Conservation (phyloP, 2,329 filamentous ascomycete genomes). For the Scedosporium boydii region DNA sequence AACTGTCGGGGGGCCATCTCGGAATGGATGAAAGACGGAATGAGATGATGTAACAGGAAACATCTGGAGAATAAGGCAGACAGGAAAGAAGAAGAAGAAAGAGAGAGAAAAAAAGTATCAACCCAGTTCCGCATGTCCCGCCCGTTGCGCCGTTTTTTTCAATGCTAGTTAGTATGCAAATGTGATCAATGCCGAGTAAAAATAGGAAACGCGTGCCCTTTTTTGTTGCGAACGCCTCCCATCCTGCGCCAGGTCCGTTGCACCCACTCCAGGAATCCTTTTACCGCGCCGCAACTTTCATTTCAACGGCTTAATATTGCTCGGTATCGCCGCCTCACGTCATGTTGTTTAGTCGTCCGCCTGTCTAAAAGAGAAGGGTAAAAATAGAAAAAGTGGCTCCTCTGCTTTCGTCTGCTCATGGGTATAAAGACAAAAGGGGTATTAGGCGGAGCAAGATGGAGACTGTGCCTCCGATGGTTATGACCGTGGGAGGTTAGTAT, state of each 20-base stretch:
- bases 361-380: neutral
- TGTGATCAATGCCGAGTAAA: neutral
- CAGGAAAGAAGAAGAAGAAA: neutral
- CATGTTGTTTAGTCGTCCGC: neutral
- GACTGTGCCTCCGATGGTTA: slow-evolving; percentile 2
- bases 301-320: neutral
- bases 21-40: neutral
- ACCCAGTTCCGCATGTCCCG: neutral
- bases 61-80: neutral
- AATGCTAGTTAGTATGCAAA: neutral
- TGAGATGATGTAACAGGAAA: neutral
- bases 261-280: neutral
- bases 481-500: slow-evolving; percentile 10
- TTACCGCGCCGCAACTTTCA: neutral
- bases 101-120: neutral
- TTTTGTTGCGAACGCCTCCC: slow-evolving; percentile 1
- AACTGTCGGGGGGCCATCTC: neutral
- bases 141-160: neutral
- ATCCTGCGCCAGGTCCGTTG: slow-evolving; percentile 2
- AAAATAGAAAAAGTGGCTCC: too few species aligned
- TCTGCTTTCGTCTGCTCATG: too few species aligned
- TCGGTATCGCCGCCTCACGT: neutral
- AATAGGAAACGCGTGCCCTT: neutral
- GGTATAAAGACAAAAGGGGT: too few species aligned
- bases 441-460: too few species aligned